These are phyloP conservation scores for Mortierella sp. DNA, from an alignment of 371 early-diverging fungal species.

Conservation along the genomic window DNA sequence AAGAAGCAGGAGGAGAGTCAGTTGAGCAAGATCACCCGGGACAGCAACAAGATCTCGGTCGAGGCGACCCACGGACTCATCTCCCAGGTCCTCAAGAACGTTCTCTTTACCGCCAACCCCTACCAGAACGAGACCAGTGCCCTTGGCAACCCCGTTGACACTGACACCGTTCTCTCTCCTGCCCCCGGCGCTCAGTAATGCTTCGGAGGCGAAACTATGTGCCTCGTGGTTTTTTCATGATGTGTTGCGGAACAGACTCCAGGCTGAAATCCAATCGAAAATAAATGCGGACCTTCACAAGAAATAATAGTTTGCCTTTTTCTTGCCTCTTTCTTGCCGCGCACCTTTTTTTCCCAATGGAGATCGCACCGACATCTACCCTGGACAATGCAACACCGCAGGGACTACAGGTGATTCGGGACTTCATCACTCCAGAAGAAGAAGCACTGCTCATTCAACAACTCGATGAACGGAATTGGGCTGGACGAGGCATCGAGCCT, in stretches of 20 bases:
- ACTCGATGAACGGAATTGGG: constrained; percentile 43
- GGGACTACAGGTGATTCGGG: constrained; percentile 32
- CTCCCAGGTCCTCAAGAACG: constrained; percentile 85
- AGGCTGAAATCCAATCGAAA: neutral
- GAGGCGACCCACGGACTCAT: constrained; percentile 87
- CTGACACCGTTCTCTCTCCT: constrained; percentile 20
- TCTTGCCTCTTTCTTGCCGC: neutral
- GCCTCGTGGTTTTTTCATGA: neutral
- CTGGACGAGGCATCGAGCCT: constrained; percentile 60
- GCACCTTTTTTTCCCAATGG: neutral
- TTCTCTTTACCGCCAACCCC: constrained; percentile 72
- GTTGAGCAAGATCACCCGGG: constrained; percentile 80
- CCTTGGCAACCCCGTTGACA: constrained; percentile 14
- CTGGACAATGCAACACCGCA: neutral
- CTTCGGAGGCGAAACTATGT: neutral
- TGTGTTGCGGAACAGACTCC: neutral
- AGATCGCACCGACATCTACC: neutral
- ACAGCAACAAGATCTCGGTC: constrained; percentile 82
- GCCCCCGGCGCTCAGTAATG: constrained; percentile 2
- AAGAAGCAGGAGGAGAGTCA: constrained; percentile 78
- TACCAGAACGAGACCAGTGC: constrained; percentile 33
- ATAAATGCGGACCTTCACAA: neutral
- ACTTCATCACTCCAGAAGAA: constrained; percentile 43
- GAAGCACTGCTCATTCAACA: constrained; percentile 37
- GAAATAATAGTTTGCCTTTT: neutral